Base-by-base conservation (phyloP, 768 basidiomycete species). In the Boletus edulis region DNA sequence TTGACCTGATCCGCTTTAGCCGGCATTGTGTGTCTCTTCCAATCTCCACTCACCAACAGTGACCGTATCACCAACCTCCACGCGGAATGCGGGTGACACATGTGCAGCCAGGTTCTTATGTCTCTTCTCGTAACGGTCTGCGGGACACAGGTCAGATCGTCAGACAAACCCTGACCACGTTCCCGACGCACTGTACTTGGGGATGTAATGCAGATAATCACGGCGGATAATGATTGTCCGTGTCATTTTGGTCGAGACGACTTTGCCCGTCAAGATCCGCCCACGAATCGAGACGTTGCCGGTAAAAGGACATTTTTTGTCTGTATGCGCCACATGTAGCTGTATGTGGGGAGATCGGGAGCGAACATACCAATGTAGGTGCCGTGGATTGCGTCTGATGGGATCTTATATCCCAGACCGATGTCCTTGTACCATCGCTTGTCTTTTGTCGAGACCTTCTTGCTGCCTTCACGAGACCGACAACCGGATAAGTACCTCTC, bases 281-380 rank as follows among this genome's bases (percentile, higher is more conserved):
- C 97, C 97, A 71, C 97, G 96, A 73, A 99, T 99, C 53, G 97
- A 98, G 67, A 99, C 79, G 63, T 94, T 80, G 61, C 96, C 91
- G 62, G 93, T 95, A 83, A 98, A 99, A 27, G 97, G 97, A 80
- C 97, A 99, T 79, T 99, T 99, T 83, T 98, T 98, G 85, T 99
- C 97, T 94, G 66, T 32, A 37, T 46, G 44, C 27, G 31, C 10
- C 38, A 24, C 27, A 20, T 59, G 40, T 37, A 58, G 49, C 29
- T 15, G 35, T 47, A 17, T 24, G 14, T 3, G 11, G 31, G 42
- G 20, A n/a, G 14, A 42, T 50, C 32, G 27, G 29, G 34, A 35
- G 27, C 22, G 27, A 49, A 80, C 92, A 59, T 72, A 94, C 92
- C 94, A 68, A 97, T 89, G 80, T 98, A 99, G 62, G 92, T 90